Base-by-base conservation (phyloP, 306 rosid genomes). In the Medicago ruthenica region DNA sequence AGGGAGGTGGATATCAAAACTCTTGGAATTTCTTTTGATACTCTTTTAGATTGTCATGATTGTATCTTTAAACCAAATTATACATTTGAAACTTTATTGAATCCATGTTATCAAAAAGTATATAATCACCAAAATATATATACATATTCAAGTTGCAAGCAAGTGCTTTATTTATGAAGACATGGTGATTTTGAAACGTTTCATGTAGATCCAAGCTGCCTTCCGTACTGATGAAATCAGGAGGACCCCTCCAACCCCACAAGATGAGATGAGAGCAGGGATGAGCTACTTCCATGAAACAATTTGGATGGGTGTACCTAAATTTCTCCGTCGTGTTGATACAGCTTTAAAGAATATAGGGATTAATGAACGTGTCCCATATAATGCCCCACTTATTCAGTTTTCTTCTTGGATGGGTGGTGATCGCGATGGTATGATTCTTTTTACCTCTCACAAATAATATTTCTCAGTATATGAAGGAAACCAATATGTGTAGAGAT, bases 391-490 rank as follows among this genome's bases (percentile, higher is more conserved):
- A 6, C 91, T 96, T 65, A 96, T 96, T 83, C 99, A 96, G 54
- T 96, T 96, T 79, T 92, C 99, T 22, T 96, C 99, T 71, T 96
- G 99, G 99, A 96, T 96, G 99, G 99, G 99, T 54, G 99, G 99
- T 79, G 99, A 96, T 71, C 99, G 99, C 60, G 99, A 96, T 81
- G 99, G 99, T 96, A 92, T 22, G 73, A 4, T 64, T 60, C 73
- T 76, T 76, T 27, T 27, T 27, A 0, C 31, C 31, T 27, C 4
- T 21, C 31, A 27, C 31, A 1, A 27, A 27, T 27, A 27, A 27
- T 27, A 27, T 27, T 27, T 27, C 31, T 27, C 31, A 27, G 31
- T 27, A 27, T 27, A 27, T 27, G 31, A 27, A 27, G 31, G 31
- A 27, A 27, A 27, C 31, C 4, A 27, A 27, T 27, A 27, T 27